Evolutionary conservation across 2,329 filamentous ascomycete genomes (phyloP), one percentile per base, ranked within the genome.

Genomic region (Penicillium sp.): DNA sequence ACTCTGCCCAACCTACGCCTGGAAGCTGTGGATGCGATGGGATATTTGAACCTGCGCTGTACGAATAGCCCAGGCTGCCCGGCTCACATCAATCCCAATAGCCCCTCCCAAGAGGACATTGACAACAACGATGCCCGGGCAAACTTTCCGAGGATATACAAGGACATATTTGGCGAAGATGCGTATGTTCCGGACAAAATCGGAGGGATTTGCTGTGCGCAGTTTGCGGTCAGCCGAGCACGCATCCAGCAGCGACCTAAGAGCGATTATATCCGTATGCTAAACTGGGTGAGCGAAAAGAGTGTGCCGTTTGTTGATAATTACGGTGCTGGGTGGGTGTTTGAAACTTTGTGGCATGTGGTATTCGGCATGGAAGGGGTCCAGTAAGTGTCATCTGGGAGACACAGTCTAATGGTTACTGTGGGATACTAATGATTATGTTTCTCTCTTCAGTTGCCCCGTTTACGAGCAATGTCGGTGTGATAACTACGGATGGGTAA

Each of bases 1-100:
- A 59, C 64, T 6, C 46, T 72, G 6, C 39, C 57, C 21, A 60
- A 53, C 8, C 60, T 77, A 7, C 67, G 70, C 1, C 58, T 68
- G 6, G 61, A 68, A 19, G 64, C 67, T 15, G 64, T 77, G 23
- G 64, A 72, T 27, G 55, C 62, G 1, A 51, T 59, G 2, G 75
- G 75, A 23, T 77, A 73, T 52, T 64, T 68, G 5, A 72, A 72
- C 48, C 64, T 78, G 23, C 66, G 69, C 5, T 77, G 75, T 56
- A 58, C 68, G 13, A 57, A 58, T 16, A 55, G 60, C n/a, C 66
- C 71, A 10, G 72, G 73, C 13, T 77, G 75, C 61, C 74, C 73
- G 10, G 62, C 57, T 7, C 68, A 71, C 47, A 61, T 75, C 7
- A 61, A 65, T 6, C 70, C 71, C 0, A 67, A 69, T 19, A 61